Evolutionary conservation across 2,329 filamentous ascomycete species (phyloP), one percentile per base, ranked within the genome.

Genomic region (Paraphoma sp.): DNA sequence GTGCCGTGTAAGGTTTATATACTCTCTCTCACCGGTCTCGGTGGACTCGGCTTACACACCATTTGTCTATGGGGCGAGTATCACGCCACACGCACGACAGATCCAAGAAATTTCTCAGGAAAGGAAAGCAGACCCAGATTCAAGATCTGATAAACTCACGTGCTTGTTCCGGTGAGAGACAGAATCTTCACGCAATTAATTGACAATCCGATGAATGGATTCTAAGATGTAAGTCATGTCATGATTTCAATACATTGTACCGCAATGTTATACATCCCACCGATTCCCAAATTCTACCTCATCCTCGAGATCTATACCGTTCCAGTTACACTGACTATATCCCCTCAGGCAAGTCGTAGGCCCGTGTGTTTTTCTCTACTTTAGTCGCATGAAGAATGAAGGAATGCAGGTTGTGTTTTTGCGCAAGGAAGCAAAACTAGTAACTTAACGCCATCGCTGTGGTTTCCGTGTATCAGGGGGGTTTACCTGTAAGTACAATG

Each of bases 401-500:
- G 14, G 10, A 36, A 36, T 36, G 33, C 33, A 10, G 14, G 33
- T 3, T 10, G 33, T 10, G 14, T 14, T 14, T 23, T 23, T 31
- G n/a, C 29, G n/a, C 29, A 23, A 53, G 46, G 23, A 23, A 23
- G 23, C 23, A 23, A 23, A 23, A 23, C 23, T 23, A 23, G 5
- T 2, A 23, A 23, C 23, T 29, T 29, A 51, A 51, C 49, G 47
- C 56, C 48, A 44, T 53, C 47, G 53, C 53, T 54, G 31, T 52
- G 54, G 23, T 40, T 57, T 23, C 33, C 33, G 33, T 41, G 18
- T 41, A 30, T 46, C 30, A 23, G 23, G 23, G 23, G 23, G 23
- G 23, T 23, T 23, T 23, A 23, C 23, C 23, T 23, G 23, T 23
- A 23, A 23, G 23, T 23, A 23, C 23, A 23, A 23, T 23, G 23